Evolutionary conservation across 805 yeast genomes (phyloP), one percentile per base, ranked within the genome.

Genomic region (Candida endomychidarum): DNA sequence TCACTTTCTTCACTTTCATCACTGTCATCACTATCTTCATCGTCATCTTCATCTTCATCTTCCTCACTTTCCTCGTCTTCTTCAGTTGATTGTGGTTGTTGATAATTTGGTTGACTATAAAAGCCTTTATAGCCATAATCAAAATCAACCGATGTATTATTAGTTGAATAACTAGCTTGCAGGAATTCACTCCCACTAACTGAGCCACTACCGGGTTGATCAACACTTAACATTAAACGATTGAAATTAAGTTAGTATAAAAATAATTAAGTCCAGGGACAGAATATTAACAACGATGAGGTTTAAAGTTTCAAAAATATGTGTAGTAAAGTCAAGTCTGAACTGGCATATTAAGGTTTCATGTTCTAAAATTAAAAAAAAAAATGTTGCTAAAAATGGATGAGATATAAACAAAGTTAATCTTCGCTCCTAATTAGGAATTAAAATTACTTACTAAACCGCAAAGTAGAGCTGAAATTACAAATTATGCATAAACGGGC

Each of bases 131-230:
- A 37, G 22, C 31, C 20, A 14, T 30, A 19, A 3, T 38, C 38
- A 14, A 39, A 23, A 25, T 35, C 40, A n/a, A 44, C 29, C 4
- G 47, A 43, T 29, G 51, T 47, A 15, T 40, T 34, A 19, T 44
- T 41, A 6, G 51, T 47, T 14, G 32, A 28, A 22, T 44, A 47
- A 21, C 46, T 44, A 12, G 57, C 55, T 43, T 58, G 41, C 63
- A 55, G 66, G 31, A 65, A 59, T 20, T 65, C 71, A 46, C 67
- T 61, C 24, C 61, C 59, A 18, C 50, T 49, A 29, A 49, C 44
- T 10, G 62, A 58, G 25, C 32, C 23, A 37, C 30, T 36, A 8
- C 34, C 25, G 15, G 29, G 22, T 18, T 35, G 12, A 19, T 31
- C 37, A 16, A 33, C 34, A 24, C 34, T 32, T n/a, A 27, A 17